Evolutionary conservation across 2,329 filamentous ascomycete genomes (phyloP).

Genomic region (Talaromyces sp.): DNA sequence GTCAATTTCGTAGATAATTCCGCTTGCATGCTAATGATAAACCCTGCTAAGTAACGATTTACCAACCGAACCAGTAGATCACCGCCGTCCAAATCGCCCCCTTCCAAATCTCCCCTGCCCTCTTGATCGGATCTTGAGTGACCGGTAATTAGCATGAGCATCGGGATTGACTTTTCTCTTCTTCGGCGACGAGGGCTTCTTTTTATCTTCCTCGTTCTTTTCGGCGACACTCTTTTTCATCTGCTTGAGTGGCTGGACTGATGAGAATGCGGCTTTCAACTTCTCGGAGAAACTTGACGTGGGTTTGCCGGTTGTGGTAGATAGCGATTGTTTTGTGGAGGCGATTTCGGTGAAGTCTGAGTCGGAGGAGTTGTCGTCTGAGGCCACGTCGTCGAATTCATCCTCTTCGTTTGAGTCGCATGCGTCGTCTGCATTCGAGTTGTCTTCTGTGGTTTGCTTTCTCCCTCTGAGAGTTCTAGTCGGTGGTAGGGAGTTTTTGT

Average conservation of each 20-base stretch:
- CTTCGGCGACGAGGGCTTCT: constrained; percentile 25
- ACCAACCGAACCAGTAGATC: not conserved
- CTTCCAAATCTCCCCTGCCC: constrained; percentile 37
- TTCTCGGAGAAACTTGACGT: constrained; percentile 36
- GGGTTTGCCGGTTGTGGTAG: constrained; percentile 13
- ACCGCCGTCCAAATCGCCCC: constrained; percentile 25
- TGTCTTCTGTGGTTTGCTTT: not conserved
- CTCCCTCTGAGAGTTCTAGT: not conserved
- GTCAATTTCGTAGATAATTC: not conserved
- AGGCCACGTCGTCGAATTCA: constrained; percentile 20
- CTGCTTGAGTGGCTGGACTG: constrained; percentile 20
- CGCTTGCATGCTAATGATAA: not conserved
- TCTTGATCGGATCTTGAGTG: constrained; percentile 45
- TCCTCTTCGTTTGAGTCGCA: not conserved
- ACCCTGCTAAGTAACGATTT: too few relatives aligned
- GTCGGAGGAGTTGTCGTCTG: constrained; percentile 16
- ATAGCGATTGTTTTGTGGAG: not conserved
- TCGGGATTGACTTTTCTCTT: constrained; percentile 43
- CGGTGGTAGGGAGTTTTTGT: not conserved
- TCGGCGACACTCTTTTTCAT: constrained; percentile 9
- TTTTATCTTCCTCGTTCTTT: constrained; percentile 20
- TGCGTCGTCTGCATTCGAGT: not conserved
- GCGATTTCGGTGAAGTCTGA: constrained; percentile 10
- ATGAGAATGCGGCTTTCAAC: constrained; percentile 36
- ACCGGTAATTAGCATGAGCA: constrained; percentile 49